Base-by-base conservation (phyloP, 1,284 basidiomycete genomes). In the Apiotrichum akiyoshidainum region DNA sequence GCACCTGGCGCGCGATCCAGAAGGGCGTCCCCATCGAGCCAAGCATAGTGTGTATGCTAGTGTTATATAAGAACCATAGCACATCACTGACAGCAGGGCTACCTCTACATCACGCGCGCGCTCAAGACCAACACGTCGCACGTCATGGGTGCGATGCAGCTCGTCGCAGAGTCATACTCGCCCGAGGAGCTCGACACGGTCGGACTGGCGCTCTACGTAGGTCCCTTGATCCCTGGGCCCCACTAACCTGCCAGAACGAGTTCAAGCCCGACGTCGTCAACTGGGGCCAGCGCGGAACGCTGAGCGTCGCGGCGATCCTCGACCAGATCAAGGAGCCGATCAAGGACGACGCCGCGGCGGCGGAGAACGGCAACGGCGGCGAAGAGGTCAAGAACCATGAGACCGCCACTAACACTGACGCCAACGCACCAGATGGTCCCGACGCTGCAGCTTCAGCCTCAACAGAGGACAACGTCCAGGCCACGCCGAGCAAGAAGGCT, bases 1-100 rank as follows among this genome's bases (percentile, higher is more conserved):
- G 83, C 59, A 81, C 79, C 61, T 97, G 93, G 88, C 85, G 92
- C 26, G 95, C 89, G 0, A 84, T 98, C 37, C 83, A 85, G 16
- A 83, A 86, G 46, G 86, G 87, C 16, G 81, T 82, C 14, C 88
- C 90, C 8, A 85, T 87, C 11, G 80, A 83, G 48, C 93, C 94
- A 1, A 82, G 83, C 46, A 78, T 82, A 40, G 79, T 78, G 57
- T 59, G 76, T 49, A 53, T 11, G 37, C 12, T 37, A 11, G 10
- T 3, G 10, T 5, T 4, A 7, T 31, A 3, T 31, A 7, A n/a
- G n/a, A n/a, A n/a, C 26, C 4, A 31, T 31, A 31, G 26, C 26
- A 31, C 26, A 31, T 31, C 26, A 31, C 17, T 65, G n/a, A 65
- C 55, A 2, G 0, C 49, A 79, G 52, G 88, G 90, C 3, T 92